Evolutionary conservation across 2,329 filamentous ascomycete genomes (phyloP), one percentile per base, ranked within the genome.

Genomic region (Xylaria multiplex): DNA sequence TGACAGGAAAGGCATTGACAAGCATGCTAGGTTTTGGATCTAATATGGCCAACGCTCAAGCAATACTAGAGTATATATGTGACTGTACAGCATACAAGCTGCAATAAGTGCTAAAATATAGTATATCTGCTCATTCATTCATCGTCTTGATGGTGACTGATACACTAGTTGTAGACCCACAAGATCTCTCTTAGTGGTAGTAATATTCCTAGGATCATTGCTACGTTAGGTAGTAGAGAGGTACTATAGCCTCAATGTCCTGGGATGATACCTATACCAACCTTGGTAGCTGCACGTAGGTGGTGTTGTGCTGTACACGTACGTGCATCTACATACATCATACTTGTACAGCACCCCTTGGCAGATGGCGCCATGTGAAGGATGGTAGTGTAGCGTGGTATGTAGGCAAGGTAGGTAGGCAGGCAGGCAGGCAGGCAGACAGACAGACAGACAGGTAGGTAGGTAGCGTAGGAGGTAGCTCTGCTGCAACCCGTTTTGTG

Each of bases 401-500:
- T 40, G 32, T 40, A 40, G 9, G 37, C 5, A 14, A 14, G 32
- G 32, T 35, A 14, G 37, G 37, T 40, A 40, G 8, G 8, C 6
- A 13, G 37, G 37, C 3, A 40, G 37, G 37, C 3, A 46, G 52
- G 54, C 7, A 57, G n/a, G 37, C 14, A 40, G 37, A 5, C 14
- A 40, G 37, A 13, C 3, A 40, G 37, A 13, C 3, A 46, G 52
- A 40, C 7, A 57, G n/a, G 40, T 6, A 13, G 13, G 45, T 48
- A 48, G 37, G 35, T 37, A 40, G 37, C 19, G 37, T 40, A 5
- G 37, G 9, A 40, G 37, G 37, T 40, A 40, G 37, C 37, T 40
- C 64, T 66, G 66, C 64, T 62, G 66, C 56, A 68, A 66, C 63
- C 66, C 66, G 66, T 68, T 50, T 27, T 63, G 66, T 68, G 66